Conservation (phyloP, 148 eudicot genomes). For the Tetragonia tetragonoides region DNA sequence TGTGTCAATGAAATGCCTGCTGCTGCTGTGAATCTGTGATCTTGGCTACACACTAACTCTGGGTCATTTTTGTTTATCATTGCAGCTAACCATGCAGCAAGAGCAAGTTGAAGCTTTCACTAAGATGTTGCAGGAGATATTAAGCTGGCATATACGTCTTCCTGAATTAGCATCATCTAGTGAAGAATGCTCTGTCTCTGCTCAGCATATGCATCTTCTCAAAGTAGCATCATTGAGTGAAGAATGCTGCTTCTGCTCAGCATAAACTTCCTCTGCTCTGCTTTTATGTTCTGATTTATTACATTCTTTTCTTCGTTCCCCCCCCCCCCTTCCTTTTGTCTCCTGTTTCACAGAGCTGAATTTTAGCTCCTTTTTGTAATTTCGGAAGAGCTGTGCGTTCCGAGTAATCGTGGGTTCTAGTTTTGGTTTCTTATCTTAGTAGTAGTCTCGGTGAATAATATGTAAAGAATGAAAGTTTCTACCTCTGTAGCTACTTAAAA, state of each 20-base stretch:
- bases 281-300: neutral
- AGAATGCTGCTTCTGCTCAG: conserved; percentile 1
- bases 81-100: conserved; percentile 25
- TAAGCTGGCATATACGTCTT: conserved; percentile 10
- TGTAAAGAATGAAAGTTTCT: neutral
- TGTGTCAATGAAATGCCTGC: neutral
- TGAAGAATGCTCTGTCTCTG: neutral
- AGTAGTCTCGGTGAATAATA: neutral
- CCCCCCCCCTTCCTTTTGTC: neutral
- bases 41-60: neutral
- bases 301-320: neutral
- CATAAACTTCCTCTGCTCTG: neutral
- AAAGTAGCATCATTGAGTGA: conserved; percentile 7
- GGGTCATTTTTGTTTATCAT: neutral
- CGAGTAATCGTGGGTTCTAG: conserved; percentile 1
- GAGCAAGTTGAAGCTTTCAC: conserved; percentile 8
- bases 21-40: neutral
- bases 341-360: conserved; percentile 12
- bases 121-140: neutral
- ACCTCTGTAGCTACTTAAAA: neutral
- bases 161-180: neutral
- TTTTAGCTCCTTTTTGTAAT: conserved; percentile 25
- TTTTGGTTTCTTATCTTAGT: neutral
- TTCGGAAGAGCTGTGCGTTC: conserved; percentile 8
- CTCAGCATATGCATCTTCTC: conserved; percentile 8